Evolutionary conservation across 148 eudicot genomes (phyloP).

Genomic region (Suaeda aralocaspica): DNA sequence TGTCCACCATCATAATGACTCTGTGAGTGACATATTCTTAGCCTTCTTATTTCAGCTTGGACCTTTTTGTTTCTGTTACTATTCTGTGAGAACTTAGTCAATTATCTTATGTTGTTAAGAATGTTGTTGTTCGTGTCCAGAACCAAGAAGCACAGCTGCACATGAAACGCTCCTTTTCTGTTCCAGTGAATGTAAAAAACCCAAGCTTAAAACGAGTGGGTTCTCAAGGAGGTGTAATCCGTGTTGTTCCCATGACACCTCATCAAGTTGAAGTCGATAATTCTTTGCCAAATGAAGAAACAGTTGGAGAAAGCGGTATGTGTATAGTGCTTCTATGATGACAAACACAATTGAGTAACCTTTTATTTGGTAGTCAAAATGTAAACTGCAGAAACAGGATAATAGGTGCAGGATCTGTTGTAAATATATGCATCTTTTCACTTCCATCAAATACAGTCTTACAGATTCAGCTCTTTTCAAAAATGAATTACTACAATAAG

Average conservation of each 20-base stretch:
- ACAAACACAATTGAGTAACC: background rate
- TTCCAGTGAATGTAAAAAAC: constrained; percentile 33
- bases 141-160: constrained; percentile 27
- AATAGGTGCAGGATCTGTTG: background rate
- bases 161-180: constrained; percentile 34
- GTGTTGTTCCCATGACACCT: constrained; percentile 31
- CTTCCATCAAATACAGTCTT: no score
- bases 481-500: no score
- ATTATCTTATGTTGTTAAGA: background rate
- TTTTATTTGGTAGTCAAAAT: background rate
- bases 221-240: constrained; percentile 30
- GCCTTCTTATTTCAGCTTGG: background rate
- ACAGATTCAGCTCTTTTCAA: no score
- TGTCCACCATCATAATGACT: constrained; percentile 9
- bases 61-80: background rate
- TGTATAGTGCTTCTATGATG: background rate
- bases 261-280: constrained; percentile 14
- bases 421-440: no score
- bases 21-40: constrained; percentile 24
- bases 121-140: constrained; percentile 13
- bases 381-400: background rate
- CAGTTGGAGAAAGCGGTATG: constrained; percentile 29
- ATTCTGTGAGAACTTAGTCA: background rate
- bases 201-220: constrained; percentile 30
- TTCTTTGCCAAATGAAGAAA: constrained; percentile 12